phyloP scores from a whole-genome alignment of 345 rosid genomes.

The Syzygium aromaticum region DNA sequence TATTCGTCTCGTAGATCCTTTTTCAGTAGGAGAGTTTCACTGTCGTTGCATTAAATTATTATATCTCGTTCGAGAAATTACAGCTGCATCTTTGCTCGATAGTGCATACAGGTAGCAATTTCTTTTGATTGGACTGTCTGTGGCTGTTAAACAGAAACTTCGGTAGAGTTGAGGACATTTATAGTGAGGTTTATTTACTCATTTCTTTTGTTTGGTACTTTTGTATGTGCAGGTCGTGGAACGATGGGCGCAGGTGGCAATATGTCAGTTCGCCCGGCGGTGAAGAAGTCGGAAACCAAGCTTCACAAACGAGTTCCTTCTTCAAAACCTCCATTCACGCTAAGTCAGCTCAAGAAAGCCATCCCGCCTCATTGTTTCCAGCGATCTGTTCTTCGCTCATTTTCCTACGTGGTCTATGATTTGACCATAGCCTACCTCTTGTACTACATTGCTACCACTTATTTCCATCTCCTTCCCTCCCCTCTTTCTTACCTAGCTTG shows the following conservation, averaged over 20 bases:
- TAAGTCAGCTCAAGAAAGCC: constrained; percentile 64
- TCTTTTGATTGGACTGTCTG: not conserved
- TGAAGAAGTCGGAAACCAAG: constrained; percentile 22
- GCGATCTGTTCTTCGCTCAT: constrained; percentile 71
- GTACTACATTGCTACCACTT: constrained; percentile 46
- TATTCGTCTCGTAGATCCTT: not conserved
- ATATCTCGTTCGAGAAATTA: not conserved
- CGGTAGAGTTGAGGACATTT: not conserved
- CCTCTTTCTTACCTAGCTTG: constrained; percentile 59
- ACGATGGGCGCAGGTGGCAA: constrained; percentile 88
- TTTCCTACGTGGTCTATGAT: constrained; percentile 59
- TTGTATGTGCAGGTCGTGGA: constrained; percentile 16
- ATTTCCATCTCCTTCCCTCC: constrained; percentile 43
- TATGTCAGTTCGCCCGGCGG: constrained; percentile 34
- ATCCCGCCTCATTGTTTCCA: constrained; percentile 86
- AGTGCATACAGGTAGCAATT: not conserved
- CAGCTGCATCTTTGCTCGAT: not conserved
- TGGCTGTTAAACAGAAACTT: not conserved
- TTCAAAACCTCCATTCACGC: constrained; percentile 62
- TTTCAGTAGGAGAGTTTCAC: not conserved
- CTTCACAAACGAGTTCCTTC: constrained; percentile 46
- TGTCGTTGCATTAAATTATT: not conserved
- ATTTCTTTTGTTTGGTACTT: not conserved
- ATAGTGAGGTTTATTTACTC: not conserved
- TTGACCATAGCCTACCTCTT: constrained; percentile 42